Base-by-base conservation (phyloP, 148 eudicot species). In the Persicaria tinctoria region DNA sequence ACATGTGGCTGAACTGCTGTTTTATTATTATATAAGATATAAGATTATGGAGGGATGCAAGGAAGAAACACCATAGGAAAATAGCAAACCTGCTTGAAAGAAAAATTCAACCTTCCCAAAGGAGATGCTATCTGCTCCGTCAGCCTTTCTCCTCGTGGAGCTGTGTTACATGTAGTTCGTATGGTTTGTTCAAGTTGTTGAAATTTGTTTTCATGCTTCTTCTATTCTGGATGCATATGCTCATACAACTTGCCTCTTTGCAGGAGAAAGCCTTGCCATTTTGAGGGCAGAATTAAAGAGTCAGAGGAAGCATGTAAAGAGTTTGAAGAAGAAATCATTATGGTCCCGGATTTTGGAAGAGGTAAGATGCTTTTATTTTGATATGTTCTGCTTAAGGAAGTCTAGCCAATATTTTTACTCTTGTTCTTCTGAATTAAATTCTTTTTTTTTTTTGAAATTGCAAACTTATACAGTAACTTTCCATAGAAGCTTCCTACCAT, bases 291-390 rank as follows among this genome's bases (percentile, higher is more conserved):
- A 95, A 79, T 81, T 95, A 80, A 95, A 92, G 85, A 89, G 92
- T 81, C 99, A 95, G 86, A 92, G 83, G 86, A 95, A 95, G 79
- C 96, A 87, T 63, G 99, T 95, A 55, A 89, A 79, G 86, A 92
- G 81, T 85, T 87, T 95, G 86, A 86, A 95, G 77, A 95, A 92
- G 88, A 95, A 92, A 81, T 95, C 99, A 48, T 87, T 95, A 56
- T 95, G 99, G 99, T 87, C 91, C 75, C 86, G 81, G 86, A 86
- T 90, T 74, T 86, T 95, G 88, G 99, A 95, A 87, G 99, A 92
- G 97, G 99, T 95, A 85, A 69, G 41, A 60, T 60, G 68, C 44
- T 60, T 13, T 60, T 20, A 60, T 20, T 60, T 27, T 23, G 14
- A 23, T 8, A 60, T 60, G 20, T 60, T 18, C 41, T 5, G 4